These are phyloP conservation scores for Conticribra weissflogii DNA, from an alignment of 108 stramenopile species.

Conservation along the genomic window DNA sequence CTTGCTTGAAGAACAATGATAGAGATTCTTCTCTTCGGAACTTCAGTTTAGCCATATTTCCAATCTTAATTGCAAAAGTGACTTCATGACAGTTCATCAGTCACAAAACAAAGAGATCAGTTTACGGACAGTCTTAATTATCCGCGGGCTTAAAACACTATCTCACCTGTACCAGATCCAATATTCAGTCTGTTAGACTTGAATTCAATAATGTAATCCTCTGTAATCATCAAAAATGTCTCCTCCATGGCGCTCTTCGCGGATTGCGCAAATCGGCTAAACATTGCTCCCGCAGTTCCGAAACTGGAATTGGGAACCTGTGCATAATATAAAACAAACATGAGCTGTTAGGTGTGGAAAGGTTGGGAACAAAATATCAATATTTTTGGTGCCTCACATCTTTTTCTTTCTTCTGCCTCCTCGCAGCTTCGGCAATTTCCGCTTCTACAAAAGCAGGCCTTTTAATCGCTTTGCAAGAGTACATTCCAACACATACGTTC, in stretches of 20 bases:
- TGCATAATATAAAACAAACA: neutral
- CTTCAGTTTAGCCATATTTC: slow-evolving; percentile 81
- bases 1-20: slow-evolving; percentile 87
- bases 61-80: slow-evolving; percentile 78
- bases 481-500: slow-evolving; percentile 83
- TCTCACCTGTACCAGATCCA: slow-evolving; percentile 66
- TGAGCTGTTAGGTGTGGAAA: neutral
- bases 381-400: too few species aligned
- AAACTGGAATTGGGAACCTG: slow-evolving; percentile 5
- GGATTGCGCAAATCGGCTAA: slow-evolving; percentile 78
- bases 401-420: slow-evolving; percentile 31
- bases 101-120: slow-evolving; percentile 1
- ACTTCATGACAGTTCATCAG: slow-evolving; percentile 26
- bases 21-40: slow-evolving; percentile 87
- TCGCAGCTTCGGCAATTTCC: slow-evolving; percentile 54
- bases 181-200: slow-evolving; percentile 76
- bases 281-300: slow-evolving; percentile 62
- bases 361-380: neutral
- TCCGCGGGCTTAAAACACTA: too few species aligned
- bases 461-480: slow-evolving; percentile 84
- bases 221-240: slow-evolving; percentile 89
- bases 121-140: too few species aligned
- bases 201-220: slow-evolving; percentile 83
- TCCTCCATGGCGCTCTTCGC: slow-evolving; percentile 86
- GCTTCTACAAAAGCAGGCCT: slow-evolving; percentile 78